These are phyloP conservation scores for Dothiorella sarmentorum DNA, from an alignment of 2,329 filamentous ascomycete species.

Conservation along the genomic window DNA sequence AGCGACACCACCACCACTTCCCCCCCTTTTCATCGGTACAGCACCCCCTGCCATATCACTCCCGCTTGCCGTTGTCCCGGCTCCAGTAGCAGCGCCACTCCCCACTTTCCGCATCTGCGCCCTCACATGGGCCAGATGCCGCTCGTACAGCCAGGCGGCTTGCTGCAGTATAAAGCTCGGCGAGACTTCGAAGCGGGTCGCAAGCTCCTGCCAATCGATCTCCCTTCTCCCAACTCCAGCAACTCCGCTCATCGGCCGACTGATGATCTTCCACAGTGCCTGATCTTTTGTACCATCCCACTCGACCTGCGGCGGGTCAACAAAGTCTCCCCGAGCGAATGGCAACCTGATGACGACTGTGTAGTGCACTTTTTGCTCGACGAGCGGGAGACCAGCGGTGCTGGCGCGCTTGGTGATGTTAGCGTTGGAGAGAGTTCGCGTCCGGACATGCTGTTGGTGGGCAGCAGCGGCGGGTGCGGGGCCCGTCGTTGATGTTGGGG, in stretches of 20 bases:
- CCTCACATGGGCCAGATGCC: slow-evolving; percentile 83
- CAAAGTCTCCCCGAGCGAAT: slow-evolving; percentile 79
- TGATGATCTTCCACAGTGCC: slow-evolving; percentile 84
- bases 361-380: slow-evolving; percentile 36
- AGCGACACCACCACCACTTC: slow-evolving; percentile 44
- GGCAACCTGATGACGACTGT: slow-evolving; percentile 89
- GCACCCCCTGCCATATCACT: slow-evolving; percentile 34
- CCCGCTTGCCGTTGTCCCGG: slow-evolving; percentile 38
- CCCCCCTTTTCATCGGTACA: slow-evolving; percentile 51
- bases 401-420: slow-evolving; percentile 6
- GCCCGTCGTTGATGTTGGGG: not conserved
- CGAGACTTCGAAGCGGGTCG: slow-evolving; percentile 75
- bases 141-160: slow-evolving; percentile 88
- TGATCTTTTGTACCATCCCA: slow-evolving; percentile 89
- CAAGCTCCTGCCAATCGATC: slow-evolving; percentile 33
- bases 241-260: slow-evolving; percentile 44
- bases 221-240: not conserved
- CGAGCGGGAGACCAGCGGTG: not conserved
- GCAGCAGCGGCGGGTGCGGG: not conserved
- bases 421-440: slow-evolving; percentile 10
- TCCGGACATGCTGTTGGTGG: slow-evolving; percentile 1
- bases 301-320: slow-evolving; percentile 81
- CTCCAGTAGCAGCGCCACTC: slow-evolving; percentile 56
- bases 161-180: slow-evolving; percentile 88
- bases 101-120: slow-evolving; percentile 81